Percentiles rank a stretch among this genome's conserved stretches.
Conservation (phyloP, 129 eudicot species). For the sunflower (Helianthus annuus) region DNA sequence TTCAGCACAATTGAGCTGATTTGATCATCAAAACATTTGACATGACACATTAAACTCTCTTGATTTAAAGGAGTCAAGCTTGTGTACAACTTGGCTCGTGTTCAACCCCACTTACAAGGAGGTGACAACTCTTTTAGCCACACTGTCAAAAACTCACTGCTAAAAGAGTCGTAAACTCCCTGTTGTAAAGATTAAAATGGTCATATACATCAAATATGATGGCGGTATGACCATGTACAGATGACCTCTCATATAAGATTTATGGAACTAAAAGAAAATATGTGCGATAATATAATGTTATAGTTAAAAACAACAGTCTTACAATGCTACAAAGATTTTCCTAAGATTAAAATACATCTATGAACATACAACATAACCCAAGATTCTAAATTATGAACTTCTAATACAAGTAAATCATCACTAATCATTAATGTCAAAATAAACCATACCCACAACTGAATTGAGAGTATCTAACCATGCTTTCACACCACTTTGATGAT, state of each 20-base stretch:
- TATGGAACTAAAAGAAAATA: not conserved
- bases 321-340: not conserved
- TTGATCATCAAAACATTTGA: too few relatives aligned
- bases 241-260: not conserved
- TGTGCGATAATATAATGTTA: not conserved
- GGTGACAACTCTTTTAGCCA: too few relatives aligned
- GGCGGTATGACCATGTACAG: not conserved
- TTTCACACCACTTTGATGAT: constrained; percentile 47
- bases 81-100: too few relatives aligned
- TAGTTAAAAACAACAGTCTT: not conserved
- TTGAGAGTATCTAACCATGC: constrained; percentile 57
- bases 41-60: too few relatives aligned
- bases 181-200: too few relatives aligned
- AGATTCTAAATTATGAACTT: not conserved
- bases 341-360: not conserved
- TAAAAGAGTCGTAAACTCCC: too few relatives aligned
- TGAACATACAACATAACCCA: constrained; percentile 12
- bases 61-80: too few relatives aligned
- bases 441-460: constrained; percentile 44
- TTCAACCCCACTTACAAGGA: too few relatives aligned
- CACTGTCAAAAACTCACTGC: too few relatives aligned
- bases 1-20: too few relatives aligned
- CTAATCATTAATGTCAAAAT: constrained; percentile 27
- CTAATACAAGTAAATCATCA: constrained; percentile 1
- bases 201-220: too few relatives aligned